A percentile compares a stretch with the other conserved stretches of the same genome.
Evolutionary conservation across 345 rosid species (phyloP).

Genomic region (Rubroshorea leprosula): DNA sequence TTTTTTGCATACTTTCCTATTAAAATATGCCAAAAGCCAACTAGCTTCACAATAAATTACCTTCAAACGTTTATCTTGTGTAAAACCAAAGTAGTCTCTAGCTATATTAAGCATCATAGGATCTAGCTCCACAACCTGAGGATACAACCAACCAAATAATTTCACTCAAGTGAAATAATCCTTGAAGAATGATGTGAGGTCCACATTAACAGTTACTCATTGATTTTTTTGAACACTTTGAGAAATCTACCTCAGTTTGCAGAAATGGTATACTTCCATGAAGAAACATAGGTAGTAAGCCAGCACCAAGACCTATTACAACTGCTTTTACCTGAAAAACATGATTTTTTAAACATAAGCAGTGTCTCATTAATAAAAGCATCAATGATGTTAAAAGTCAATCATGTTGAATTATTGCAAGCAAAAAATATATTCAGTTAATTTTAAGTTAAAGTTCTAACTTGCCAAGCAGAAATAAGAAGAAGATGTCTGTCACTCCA

Average conservation of each 20-base stretch:
- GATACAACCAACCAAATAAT: slow-evolving; percentile 9
- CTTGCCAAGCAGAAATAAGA: neutral
- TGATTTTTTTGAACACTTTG: neutral
- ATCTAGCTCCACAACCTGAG: slow-evolving; percentile 90
- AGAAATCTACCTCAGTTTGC: slow-evolving; percentile 53
- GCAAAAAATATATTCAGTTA: slow-evolving; percentile 3
- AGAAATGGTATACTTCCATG: slow-evolving; percentile 54
- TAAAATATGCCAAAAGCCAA: neutral
- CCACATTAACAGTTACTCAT: neutral
- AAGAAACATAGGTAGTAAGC: slow-evolving; percentile 95
- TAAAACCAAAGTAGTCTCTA: slow-evolving; percentile 63
- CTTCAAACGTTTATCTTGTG: slow-evolving; percentile 53
- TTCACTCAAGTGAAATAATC: neutral
- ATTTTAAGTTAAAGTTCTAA: neutral
- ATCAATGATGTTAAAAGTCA: neutral
- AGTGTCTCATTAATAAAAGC: slow-evolving; percentile 1
- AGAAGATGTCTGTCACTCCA: neutral
- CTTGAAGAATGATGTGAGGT: slow-evolving; percentile 10
- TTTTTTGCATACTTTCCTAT: neutral
- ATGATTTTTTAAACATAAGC: slow-evolving; percentile 4
- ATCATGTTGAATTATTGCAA: neutral
- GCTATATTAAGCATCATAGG: slow-evolving; percentile 53
- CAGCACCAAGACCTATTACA: slow-evolving; percentile 93
- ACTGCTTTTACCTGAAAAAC: slow-evolving; percentile 62
- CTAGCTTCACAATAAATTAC: slow-evolving; percentile 23